Conservation (phyloP, 257 asterid species). For the Solanum tacnaense region DNA sequence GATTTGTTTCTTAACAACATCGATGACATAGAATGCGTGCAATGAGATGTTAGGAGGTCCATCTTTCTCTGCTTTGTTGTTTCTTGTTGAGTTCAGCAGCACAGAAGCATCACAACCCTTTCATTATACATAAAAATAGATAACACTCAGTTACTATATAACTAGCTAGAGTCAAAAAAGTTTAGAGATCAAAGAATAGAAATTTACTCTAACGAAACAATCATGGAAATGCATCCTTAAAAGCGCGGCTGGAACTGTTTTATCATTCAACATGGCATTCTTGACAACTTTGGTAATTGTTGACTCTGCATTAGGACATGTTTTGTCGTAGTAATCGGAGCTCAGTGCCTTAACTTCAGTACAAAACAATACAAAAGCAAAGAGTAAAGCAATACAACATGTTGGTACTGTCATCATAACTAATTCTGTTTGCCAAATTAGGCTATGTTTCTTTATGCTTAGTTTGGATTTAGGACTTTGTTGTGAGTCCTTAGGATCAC, state of each 20-base stretch:
- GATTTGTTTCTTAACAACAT: conserved; percentile 47
- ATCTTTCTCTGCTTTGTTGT: conserved; percentile 55
- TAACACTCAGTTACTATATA: too few species aligned
- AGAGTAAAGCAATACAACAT: conserved; percentile 3
- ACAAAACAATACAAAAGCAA: conserved; percentile 5
- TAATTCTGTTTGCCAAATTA: neutral
- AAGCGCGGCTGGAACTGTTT: conserved; percentile 70
- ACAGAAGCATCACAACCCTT: conserved; percentile 91
- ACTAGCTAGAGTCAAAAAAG: neutral
- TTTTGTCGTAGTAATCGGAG: conserved; percentile 44
- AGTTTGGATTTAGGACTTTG: neutral
- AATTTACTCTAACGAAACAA: conserved; percentile 62
- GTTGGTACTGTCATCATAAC: conserved; percentile 24
- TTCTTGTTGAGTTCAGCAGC: conserved; percentile 44
- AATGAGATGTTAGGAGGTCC: conserved; percentile 73
- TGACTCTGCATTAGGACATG: conserved; percentile 61
- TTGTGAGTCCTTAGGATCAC: neutral
- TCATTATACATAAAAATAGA: neutral
- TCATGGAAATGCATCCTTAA: conserved; percentile 90
- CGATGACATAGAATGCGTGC: conserved; percentile 79
- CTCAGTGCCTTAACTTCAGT: conserved; percentile 27
- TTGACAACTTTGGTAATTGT: conserved; percentile 27
- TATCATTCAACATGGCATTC: conserved; percentile 55
- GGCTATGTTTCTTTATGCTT: neutral
- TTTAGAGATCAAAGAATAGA: neutral